Evolutionary conservation across 2,329 filamentous ascomycete species (phyloP).

Genomic region (Chaetothyriales sp.): DNA sequence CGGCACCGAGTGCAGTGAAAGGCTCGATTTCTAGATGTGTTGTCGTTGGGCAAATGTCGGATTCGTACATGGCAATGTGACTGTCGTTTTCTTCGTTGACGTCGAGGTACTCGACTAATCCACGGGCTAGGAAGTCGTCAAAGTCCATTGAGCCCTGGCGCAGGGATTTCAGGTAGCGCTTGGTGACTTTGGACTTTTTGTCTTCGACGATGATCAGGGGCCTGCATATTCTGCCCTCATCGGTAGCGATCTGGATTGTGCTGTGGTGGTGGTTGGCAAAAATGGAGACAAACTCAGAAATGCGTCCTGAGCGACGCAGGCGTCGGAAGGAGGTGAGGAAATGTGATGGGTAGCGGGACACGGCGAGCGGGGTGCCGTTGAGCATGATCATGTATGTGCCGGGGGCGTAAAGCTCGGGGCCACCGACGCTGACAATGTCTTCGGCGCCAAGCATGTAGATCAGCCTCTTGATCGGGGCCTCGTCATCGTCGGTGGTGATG

Average conservation of each 20-base stretch:
- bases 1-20: conserved; percentile 88
- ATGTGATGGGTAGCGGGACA: conserved; percentile 72
- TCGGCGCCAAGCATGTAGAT: conserved; percentile 77
- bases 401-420: conserved; percentile 71
- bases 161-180: conserved; percentile 64
- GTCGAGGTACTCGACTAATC: conserved; percentile 90
- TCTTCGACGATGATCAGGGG: conserved; percentile 93
- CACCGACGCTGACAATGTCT: conserved; percentile 65
- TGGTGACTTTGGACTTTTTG: conserved; percentile 64
- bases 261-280: conserved; percentile 88
- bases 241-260: conserved; percentile 87
- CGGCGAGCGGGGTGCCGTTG: conserved; percentile 84
- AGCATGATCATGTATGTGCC: conserved; percentile 85
- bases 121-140: conserved; percentile 81
- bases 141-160: conserved; percentile 77
- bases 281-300: conserved; percentile 93
- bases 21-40: conserved; percentile 97
- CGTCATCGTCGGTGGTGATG: conserved; percentile 92
- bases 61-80: conserved; percentile 79
- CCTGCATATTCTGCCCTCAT: conserved; percentile 91
- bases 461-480: conserved; percentile 74
- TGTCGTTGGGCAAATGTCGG: conserved; percentile 65
- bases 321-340: conserved; percentile 77
- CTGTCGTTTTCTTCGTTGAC: conserved; percentile 96
- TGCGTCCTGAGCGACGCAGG: conserved; percentile 74